Conservation (phyloP, 148 eudicot genomes). For the Polygonum aviculare region DNA sequence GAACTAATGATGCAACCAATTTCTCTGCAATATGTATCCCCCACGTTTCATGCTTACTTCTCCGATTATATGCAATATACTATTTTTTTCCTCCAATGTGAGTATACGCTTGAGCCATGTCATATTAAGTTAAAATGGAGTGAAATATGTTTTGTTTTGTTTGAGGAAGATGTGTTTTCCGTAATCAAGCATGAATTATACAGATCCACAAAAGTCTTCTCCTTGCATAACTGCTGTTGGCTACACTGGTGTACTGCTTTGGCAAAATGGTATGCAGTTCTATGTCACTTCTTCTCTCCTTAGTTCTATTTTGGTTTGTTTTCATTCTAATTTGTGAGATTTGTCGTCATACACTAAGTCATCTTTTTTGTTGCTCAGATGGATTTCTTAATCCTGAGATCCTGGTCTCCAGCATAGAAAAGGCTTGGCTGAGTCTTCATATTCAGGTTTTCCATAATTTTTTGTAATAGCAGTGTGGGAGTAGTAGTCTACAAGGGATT, state of each 20-base stretch:
- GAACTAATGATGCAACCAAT: conserved; percentile 44
- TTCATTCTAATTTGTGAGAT: neutral
- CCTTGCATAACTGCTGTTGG: conserved; percentile 57
- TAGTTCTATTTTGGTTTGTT: neutral
- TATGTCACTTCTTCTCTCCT: neutral
- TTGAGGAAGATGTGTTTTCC: conserved; percentile 16
- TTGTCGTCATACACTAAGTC: neutral
- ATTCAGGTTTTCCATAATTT: conserved; percentile 29
- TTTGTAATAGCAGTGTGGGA: neutral
- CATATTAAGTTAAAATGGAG: neutral
- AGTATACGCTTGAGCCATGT: neutral
- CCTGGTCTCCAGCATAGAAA: conserved; percentile 42
- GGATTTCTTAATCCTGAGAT: conserved; percentile 45
- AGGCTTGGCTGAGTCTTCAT: conserved; percentile 63
- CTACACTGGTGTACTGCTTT: conserved; percentile 45
- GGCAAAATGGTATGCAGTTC: conserved; percentile 40
- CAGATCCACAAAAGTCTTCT: conserved; percentile 39
- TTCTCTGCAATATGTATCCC: conserved; percentile 65
- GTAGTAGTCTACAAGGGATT: neutral
- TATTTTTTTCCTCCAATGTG: neutral
- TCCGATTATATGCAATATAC: neutral
- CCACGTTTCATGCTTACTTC: neutral
- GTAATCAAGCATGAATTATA: conserved; percentile 19
- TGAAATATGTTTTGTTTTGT: neutral
- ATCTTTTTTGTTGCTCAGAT: conserved; percentile 18